Conservation (phyloP, 371 early-diverging fungal genomes). For the Encephalitozoon intestinalis region DNA sequence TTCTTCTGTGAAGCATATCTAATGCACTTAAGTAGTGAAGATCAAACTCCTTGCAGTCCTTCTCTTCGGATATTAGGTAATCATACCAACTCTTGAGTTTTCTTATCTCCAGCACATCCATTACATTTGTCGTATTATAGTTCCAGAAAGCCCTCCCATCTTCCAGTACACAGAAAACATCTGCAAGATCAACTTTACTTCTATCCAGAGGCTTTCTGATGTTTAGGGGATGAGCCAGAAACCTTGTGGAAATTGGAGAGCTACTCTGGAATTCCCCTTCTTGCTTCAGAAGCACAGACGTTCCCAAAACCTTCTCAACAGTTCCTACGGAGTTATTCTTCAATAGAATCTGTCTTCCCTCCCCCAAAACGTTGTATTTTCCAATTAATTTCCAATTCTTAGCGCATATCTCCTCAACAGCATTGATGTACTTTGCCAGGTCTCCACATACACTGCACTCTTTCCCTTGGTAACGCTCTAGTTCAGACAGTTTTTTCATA, state of each 20-base stretch:
- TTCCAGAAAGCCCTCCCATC: constrained; percentile 20
- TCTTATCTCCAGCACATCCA: constrained; percentile 10
- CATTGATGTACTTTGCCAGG: constrained; percentile 15
- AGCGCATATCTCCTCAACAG: neutral
- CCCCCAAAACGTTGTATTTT: constrained; percentile 17
- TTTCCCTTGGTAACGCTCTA: constrained; percentile 4
- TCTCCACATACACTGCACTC: constrained; percentile 37
- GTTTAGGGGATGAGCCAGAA: neutral
- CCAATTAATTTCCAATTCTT: neutral
- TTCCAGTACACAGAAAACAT: constrained; percentile 26
- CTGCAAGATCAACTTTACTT: neutral
- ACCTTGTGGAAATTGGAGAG: neutral
- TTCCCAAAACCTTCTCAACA: neutral
- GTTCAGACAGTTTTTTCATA: constrained; percentile 23
- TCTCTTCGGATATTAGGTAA: neutral
- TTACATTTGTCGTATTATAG: constrained; percentile 10
- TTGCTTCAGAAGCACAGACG: neutral
- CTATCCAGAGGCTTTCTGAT: neutral
- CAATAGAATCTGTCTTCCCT: constrained; percentile 3
- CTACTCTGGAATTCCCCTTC: neutral
- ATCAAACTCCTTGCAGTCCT: constrained; percentile 33
- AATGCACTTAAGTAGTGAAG: constrained; percentile 40
- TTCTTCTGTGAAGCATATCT: neutral
- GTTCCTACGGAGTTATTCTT: constrained; percentile 3
- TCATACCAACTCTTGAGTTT: neutral